These are phyloP conservation scores for Syncephalastrum racemosum DNA, from an alignment of 371 early-diverging fungal species.

Conservation along the genomic window DNA sequence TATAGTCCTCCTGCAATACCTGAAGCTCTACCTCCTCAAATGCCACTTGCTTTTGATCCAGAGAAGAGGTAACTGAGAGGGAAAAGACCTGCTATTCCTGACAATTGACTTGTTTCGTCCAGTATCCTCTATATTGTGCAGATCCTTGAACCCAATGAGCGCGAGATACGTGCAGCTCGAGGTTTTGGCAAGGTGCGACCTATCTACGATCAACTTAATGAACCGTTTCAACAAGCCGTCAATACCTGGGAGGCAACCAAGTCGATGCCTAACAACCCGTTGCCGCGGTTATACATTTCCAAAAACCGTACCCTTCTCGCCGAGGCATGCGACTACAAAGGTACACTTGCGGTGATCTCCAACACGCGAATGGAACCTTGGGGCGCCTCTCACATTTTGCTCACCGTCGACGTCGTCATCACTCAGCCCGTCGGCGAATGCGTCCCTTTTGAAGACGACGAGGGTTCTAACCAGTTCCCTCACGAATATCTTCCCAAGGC, in stretches of 20 bases:
- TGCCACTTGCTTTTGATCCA: no score
- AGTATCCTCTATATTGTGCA: conserved; percentile 37
- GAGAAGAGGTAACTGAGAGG: no score
- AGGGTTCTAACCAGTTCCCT: conserved; percentile 9
- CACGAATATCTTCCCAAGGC: conserved; percentile 40
- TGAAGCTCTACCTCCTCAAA: no score
- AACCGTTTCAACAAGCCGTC: conserved; percentile 29
- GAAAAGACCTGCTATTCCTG: no score
- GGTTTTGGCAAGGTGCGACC: conserved; percentile 30
- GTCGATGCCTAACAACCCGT: conserved; percentile 14
- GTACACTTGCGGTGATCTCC: conserved; percentile 26
- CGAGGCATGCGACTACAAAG: conserved; percentile 30
- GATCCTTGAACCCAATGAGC: conserved; percentile 24
- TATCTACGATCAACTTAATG: conserved; percentile 33
- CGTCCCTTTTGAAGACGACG: conserved; percentile 27
- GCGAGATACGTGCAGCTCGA: conserved; percentile 19
- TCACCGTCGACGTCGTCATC: conserved; percentile 31
- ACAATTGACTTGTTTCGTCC: no score
- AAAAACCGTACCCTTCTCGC: conserved; percentile 41
- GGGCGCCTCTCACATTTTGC: conserved; percentile 6
- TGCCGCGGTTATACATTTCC: conserved; percentile 45
- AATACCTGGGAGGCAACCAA: conserved; percentile 8
- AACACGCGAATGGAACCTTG: conserved; percentile 10
- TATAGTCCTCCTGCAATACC: no score
- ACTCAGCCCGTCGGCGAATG: conserved; percentile 35